Percentiles rank a stretch among this genome's conserved stretches.
Conservation (phyloP, 495 filamentous ascomycete genomes). For the Jackrogersella multiformis region DNA sequence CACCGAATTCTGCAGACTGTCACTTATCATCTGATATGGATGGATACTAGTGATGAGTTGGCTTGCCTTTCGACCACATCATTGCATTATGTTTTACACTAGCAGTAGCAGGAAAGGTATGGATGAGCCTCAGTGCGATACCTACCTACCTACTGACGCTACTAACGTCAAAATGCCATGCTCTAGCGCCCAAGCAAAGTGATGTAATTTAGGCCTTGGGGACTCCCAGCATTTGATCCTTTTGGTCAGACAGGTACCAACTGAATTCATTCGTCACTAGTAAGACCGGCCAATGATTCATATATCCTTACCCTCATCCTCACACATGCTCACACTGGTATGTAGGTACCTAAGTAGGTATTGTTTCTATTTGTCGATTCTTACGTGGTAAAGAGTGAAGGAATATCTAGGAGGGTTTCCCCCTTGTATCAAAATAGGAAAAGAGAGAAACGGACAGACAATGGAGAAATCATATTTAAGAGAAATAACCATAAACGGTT, state of each 20-base stretch:
- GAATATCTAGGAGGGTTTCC: conserved; percentile 10
- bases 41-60: conserved; percentile 44
- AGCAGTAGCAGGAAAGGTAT: conserved; percentile 26
- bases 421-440: conserved; percentile 27
- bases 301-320: conserved; percentile 1
- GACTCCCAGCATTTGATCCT: conserved; percentile 26
- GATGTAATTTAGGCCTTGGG: conserved; percentile 43
- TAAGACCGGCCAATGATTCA: conserved; percentile 21
- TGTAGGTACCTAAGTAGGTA: not conserved
- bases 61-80: conserved; percentile 38
- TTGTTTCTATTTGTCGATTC: too few species aligned
- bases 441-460: conserved; percentile 12
- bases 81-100: conserved; percentile 24
- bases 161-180: conserved; percentile 6
- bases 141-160: not conserved
- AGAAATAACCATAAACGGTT: conserved; percentile 29
- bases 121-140: conserved; percentile 32
- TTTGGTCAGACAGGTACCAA: conserved; percentile 24
- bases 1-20: conserved; percentile 33
- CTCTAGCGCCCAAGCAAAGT: conserved; percentile 34
- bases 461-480: conserved; percentile 25
- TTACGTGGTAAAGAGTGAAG: conserved; percentile 10
- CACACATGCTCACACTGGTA: too few species aligned
- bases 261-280: conserved; percentile 12
- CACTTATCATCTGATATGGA: conserved; percentile 32